phyloP scores from a whole-genome alignment of 495 filamentous ascomycete genomes.

The Daldinia caldariorum region DNA sequence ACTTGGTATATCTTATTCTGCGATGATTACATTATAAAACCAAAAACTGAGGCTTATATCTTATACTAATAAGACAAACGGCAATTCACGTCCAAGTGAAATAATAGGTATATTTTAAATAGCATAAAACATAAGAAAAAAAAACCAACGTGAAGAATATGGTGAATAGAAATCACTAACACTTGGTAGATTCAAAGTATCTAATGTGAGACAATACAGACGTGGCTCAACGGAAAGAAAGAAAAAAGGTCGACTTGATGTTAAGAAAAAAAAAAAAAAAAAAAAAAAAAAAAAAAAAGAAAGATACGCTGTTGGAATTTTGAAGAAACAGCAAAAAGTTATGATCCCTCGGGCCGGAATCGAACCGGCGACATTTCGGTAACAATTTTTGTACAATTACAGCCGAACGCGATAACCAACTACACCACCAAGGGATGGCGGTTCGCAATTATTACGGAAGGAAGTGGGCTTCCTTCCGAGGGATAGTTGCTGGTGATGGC shows the following conservation, averaged over 20 bases:
- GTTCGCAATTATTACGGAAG: slow-evolving; percentile 18
- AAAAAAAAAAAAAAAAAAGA: slow-evolving; percentile 15
- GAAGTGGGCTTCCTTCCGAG: slow-evolving; percentile 41
- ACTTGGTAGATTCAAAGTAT: no score
- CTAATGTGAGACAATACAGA: no score
- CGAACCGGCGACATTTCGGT: slow-evolving; percentile 42
- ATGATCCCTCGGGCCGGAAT: slow-evolving; percentile 41
- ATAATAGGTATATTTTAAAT: no score
- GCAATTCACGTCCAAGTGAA: no score
- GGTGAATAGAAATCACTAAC: no score
- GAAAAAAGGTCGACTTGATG: background rate
- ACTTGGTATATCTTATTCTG: no score
- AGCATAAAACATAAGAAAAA: no score
- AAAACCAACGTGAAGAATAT: no score
- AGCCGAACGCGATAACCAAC: slow-evolving; percentile 46
- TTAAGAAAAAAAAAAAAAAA: background rate
- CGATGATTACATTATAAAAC: no score
- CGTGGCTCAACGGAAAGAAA: slow-evolving; percentile 10
- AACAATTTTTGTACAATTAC: slow-evolving; percentile 41
- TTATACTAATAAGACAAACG: no score
- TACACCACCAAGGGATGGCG: slow-evolving; percentile 42
- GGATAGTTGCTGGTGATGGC: slow-evolving; percentile 20
- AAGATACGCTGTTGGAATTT: background rate
- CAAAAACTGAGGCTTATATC: no score
- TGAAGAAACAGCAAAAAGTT: slow-evolving; percentile 31